These are phyloP conservation scores for Didymella arachidicola DNA, from an alignment of 2,329 filamentous ascomycete genomes.

Conservation along the genomic window DNA sequence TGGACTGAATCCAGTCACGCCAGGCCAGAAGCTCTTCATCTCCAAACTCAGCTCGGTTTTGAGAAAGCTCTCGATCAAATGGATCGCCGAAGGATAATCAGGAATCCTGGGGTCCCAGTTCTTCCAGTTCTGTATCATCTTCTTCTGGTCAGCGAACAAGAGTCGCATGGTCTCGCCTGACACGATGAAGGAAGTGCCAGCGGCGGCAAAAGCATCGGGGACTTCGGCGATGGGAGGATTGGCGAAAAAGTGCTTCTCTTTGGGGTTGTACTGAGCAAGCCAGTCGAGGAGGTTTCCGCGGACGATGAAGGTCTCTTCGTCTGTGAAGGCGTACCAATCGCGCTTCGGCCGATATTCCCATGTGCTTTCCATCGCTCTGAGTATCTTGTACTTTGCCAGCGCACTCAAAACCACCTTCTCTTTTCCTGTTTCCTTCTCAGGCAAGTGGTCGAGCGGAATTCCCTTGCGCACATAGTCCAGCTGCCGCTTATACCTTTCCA, in stretches of 20 bases:
- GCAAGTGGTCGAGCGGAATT: slow-evolving; percentile 38
- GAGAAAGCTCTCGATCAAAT: slow-evolving; percentile 59
- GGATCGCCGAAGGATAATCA: slow-evolving; percentile 60
- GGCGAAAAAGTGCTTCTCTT: slow-evolving; percentile 61
- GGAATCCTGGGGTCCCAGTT: slow-evolving; percentile 57
- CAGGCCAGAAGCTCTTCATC: slow-evolving; percentile 58
- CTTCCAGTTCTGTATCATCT: slow-evolving; percentile 55
- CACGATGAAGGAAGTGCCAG: slow-evolving; percentile 62
- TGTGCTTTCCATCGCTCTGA: slow-evolving; percentile 48
- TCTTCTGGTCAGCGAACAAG: slow-evolving; percentile 50
- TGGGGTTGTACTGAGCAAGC: slow-evolving; percentile 60
- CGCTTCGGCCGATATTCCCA: slow-evolving; percentile 54
- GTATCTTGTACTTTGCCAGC: slow-evolving; percentile 52
- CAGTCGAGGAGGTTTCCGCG: slow-evolving; percentile 63
- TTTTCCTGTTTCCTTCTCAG: slow-evolving; percentile 26
- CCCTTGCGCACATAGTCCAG: slow-evolving; percentile 39
- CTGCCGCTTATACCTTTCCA: slow-evolving; percentile 49
- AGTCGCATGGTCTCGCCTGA: slow-evolving; percentile 60
- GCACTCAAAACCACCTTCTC: slow-evolving; percentile 30
- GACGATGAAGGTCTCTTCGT: slow-evolving; percentile 65
- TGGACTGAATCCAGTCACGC: slow-evolving; percentile 40
- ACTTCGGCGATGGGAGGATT: slow-evolving; percentile 45
- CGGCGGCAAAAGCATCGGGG: slow-evolving; percentile 59
- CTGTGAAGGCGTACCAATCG: slow-evolving; percentile 67
- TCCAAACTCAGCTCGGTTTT: slow-evolving; percentile 55